Conservation (phyloP, 768 basidiomycete species). For the Hericium alpestre region DNA sequence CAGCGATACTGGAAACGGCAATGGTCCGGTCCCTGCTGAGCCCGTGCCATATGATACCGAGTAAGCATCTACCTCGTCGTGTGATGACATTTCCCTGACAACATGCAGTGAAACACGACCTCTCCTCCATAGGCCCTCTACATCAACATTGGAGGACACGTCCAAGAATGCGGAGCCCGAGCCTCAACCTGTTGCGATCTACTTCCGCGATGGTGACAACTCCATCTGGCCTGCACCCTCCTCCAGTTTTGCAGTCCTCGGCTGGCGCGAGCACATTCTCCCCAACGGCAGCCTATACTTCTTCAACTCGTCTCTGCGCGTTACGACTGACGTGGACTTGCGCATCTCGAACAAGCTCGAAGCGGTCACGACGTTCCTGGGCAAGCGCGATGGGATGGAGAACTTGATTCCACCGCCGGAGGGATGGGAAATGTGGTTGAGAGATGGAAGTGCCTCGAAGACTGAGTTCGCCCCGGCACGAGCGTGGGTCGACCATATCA, state of each 20-base stretch:
- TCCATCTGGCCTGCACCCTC: constrained; percentile 14
- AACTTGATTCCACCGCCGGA: constrained; percentile 20
- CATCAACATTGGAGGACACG: constrained; percentile 15
- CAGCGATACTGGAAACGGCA: background rate
- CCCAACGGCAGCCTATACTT: constrained; percentile 68
- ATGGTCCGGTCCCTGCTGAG: constrained; percentile 4
- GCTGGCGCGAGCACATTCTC: constrained; percentile 70
- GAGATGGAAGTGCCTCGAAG: constrained; percentile 26
- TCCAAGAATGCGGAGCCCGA: constrained; percentile 13
- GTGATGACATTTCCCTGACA: background rate
- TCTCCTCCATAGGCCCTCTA: constrained; percentile 30
- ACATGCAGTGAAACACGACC: constrained; percentile 41
- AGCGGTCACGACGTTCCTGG: constrained; percentile 36
- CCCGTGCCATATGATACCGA: constrained; percentile 12
- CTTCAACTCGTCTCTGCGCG: constrained; percentile 46
- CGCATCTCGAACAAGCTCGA: constrained; percentile 41
- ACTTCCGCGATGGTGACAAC: constrained; percentile 14
- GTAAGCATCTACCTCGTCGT: constrained; percentile 16
- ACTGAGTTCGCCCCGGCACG: constrained; percentile 29
- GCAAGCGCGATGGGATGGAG: constrained; percentile 22
- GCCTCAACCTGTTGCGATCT: constrained; percentile 5
- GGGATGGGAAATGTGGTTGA: constrained; percentile 57
- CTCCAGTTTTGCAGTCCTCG: constrained; percentile 33
- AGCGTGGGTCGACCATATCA: constrained; percentile 60
- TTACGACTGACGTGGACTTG: constrained; percentile 65